Percentiles rank a stretch among this genome's conserved stretches.
Evolutionary conservation across 371 early-diverging fungal genomes (phyloP).

Genomic region (Lichtheimia ramosa): DNA sequence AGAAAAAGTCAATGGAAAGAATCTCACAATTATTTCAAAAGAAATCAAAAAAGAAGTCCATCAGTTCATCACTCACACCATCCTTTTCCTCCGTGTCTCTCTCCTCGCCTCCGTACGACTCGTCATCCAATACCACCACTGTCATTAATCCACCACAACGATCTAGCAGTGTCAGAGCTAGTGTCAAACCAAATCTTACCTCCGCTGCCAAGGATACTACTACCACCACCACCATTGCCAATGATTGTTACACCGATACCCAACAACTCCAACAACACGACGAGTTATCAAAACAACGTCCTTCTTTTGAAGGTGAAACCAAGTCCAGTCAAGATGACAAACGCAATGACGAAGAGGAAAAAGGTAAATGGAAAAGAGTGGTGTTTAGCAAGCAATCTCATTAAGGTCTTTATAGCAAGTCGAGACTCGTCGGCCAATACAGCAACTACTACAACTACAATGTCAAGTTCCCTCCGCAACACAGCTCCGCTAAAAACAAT

Average conservation of each 20-base stretch:
- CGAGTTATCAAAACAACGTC: too few relatives aligned
- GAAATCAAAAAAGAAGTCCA: slow-evolving; percentile 32
- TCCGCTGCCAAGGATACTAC: not conserved
- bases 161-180: not conserved
- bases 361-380: too few relatives aligned
- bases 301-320: too few relatives aligned
- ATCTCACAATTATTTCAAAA: slow-evolving; percentile 46
- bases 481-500: slow-evolving; percentile 13
- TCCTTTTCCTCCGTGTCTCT: slow-evolving; percentile 30
- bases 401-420: too few relatives aligned
- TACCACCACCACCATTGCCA: slow-evolving; percentile 5
- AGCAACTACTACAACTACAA: too few relatives aligned
- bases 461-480: too few relatives aligned
- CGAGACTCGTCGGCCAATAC: too few relatives aligned
- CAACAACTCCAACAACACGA: too few relatives aligned
- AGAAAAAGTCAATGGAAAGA: slow-evolving; percentile 37
- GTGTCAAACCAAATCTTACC: not conserved
- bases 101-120: slow-evolving; percentile 17
- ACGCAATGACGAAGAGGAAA: too few relatives aligned
- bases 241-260: slow-evolving; percentile 1
- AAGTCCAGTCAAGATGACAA: too few relatives aligned
- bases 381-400: too few relatives aligned
- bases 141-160: slow-evolving; percentile 4
- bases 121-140: not conserved
- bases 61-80: slow-evolving; percentile 10